Evolutionary conservation across 2,329 filamentous ascomycete genomes (phyloP).

Genomic region (Talaromyces verruculosus): DNA sequence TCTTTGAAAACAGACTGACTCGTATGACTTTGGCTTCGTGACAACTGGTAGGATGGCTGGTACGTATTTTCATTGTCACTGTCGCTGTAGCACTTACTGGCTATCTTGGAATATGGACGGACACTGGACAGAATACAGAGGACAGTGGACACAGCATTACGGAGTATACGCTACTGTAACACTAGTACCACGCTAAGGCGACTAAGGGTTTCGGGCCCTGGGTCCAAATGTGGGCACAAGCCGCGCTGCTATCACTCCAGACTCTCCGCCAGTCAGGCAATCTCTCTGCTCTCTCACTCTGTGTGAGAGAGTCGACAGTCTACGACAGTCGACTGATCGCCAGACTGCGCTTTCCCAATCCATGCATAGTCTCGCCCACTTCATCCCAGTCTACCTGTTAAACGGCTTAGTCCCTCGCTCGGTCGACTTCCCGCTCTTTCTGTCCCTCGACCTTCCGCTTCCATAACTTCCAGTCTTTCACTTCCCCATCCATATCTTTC

Average conservation of each 20-base stretch:
- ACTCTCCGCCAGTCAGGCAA: slow-evolving; percentile 20
- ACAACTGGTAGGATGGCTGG: neutral
- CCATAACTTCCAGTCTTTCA: neutral
- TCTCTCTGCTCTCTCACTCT: neutral
- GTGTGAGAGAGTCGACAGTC: too few relatives aligned
- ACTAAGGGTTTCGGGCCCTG: slow-evolving; percentile 2
- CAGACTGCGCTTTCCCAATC: neutral
- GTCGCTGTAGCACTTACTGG: neutral
- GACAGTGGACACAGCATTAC: neutral
- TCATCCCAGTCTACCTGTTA: neutral
- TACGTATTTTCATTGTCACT: neutral
- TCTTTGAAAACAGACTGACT: neutral
- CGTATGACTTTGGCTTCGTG: neutral
- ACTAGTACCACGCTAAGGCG: neutral
- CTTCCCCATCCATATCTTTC: slow-evolving; percentile 20
- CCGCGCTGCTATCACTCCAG: slow-evolving; percentile 13
- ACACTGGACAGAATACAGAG: neutral
- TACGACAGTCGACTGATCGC: neutral
- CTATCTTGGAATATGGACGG: neutral
- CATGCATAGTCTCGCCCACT: neutral
- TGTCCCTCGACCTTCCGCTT: slow-evolving; percentile 27
- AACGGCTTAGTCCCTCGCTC: neutral
- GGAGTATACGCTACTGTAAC: neutral
- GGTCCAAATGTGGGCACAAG: slow-evolving; percentile 1
- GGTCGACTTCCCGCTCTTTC: slow-evolving; percentile 15